Conservation (phyloP, 2,329 filamentous ascomycete species). For the Colletotrichum brevisporum region DNA sequence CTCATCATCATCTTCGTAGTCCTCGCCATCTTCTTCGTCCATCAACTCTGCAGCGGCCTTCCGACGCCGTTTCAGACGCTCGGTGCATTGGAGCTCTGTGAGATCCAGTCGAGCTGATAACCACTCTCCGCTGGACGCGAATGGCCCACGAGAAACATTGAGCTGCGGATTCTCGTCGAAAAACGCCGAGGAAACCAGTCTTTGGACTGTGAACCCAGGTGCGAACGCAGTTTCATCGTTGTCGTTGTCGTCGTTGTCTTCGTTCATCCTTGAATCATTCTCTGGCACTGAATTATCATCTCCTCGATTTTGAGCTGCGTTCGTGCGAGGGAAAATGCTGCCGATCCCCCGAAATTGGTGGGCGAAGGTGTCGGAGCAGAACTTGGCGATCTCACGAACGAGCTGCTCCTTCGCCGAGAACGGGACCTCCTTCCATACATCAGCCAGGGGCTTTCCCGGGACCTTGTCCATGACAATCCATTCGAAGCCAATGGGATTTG, state of each 20-base stretch:
- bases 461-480: slow-evolving; percentile 56
- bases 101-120: not conserved
- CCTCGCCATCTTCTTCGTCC: slow-evolving; percentile 33
- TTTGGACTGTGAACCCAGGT: not conserved
- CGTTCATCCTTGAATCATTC: not conserved
- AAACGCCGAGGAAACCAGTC: not conserved
- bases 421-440: slow-evolving; percentile 49
- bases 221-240: not conserved
- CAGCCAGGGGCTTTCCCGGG: slow-evolving; percentile 47
- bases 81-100: not conserved
- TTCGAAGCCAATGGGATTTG: slow-evolving; percentile 55
- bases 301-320: not conserved
- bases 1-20: slow-evolving; percentile 44
- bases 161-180: not conserved
- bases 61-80: not conserved
- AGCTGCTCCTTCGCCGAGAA: slow-evolving; percentile 46
- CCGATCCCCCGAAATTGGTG: slow-evolving; percentile 29
- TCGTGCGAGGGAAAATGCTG: not conserved
- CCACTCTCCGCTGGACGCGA: slow-evolving; percentile 3
- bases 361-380: slow-evolving; percentile 3
- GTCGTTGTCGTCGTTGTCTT: not conserved
- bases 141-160: not conserved
- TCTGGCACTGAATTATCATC: not conserved
- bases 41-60: slow-evolving; percentile 32
- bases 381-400: slow-evolving; percentile 10